Percentiles rank a stretch among this genome's conserved stretches.
These are phyloP conservation scores for Beta corolliflora DNA, from an alignment of 179 eudicot species.

Conservation along the genomic window DNA sequence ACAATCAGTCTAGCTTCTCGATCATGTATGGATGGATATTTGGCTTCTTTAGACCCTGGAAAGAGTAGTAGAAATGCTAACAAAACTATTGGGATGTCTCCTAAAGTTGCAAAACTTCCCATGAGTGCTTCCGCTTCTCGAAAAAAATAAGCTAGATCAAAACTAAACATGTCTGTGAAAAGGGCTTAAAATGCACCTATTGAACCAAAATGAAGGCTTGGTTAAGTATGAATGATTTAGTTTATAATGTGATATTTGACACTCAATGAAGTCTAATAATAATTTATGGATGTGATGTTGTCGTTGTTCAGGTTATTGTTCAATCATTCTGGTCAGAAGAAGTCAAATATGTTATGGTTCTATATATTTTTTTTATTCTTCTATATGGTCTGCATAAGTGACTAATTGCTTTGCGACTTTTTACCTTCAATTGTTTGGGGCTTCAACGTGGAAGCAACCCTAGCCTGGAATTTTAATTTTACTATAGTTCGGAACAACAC, in stretches of 20 bases:
- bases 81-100: conserved; percentile 34
- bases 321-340: no score
- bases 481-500: no score
- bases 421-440: no score
- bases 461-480: no score
- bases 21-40: conserved; percentile 52
- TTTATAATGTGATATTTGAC: neutral
- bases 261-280: conserved; percentile 5
- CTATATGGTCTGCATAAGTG: no score
- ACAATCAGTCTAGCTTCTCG: conserved; percentile 66
- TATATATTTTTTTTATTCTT: no score
- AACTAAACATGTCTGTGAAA: conserved; percentile 30
- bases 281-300: conserved; percentile 8
- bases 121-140: conserved; percentile 39
- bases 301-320: conserved; percentile 55
- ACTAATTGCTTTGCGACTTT: no score
- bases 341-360: no score
- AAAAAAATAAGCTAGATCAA: conserved; percentile 46
- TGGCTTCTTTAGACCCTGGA: conserved; percentile 42
- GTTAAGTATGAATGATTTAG: no score
- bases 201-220: conserved; percentile 49
- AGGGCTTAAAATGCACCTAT: conserved; percentile 25
- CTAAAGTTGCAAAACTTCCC: conserved; percentile 36
- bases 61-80: conserved; percentile 41
- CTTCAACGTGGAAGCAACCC: no score